A percentile compares a stretch with the other conserved stretches of the same genome.
phyloP scores from a whole-genome alignment of 2,329 filamentous ascomycete species.

The Berkeleyomyces rouxiae region DNA sequence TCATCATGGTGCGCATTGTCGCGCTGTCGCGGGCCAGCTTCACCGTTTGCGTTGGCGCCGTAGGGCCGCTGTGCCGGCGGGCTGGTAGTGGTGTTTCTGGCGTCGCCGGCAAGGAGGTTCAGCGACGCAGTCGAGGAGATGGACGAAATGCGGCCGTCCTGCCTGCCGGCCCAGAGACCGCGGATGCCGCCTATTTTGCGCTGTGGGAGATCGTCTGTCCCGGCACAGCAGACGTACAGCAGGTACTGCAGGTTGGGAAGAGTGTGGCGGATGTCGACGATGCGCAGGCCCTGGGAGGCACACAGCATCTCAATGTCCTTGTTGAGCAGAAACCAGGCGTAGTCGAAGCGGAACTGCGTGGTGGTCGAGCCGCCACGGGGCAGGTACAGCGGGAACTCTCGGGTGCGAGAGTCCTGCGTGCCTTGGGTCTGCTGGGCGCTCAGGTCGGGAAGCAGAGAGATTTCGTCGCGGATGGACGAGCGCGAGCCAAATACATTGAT shows the following conservation, averaged over 20 bases:
- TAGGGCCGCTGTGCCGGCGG: not conserved
- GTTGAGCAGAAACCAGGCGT: constrained; percentile 90
- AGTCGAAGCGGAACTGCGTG: constrained; percentile 83
- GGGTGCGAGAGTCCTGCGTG: constrained; percentile 28
- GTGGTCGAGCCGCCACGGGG: constrained; percentile 42
- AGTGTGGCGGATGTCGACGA: constrained; percentile 82
- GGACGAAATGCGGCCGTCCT: not conserved
- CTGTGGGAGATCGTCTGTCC: constrained; percentile 45
- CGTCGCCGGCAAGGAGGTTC: not conserved
- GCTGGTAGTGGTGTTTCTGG: not conserved
- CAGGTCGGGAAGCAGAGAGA: constrained; percentile 39
- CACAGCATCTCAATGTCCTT: constrained; percentile 71
- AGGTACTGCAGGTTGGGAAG: constrained; percentile 88
- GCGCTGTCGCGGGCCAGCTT: constrained; percentile 23
- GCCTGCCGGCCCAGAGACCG: constrained; percentile 34
- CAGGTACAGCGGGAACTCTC: constrained; percentile 66
- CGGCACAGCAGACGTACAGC: constrained; percentile 74
- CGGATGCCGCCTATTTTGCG: constrained; percentile 44
- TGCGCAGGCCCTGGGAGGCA: constrained; percentile 50
- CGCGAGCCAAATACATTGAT: constrained; percentile 56
- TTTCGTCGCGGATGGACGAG: constrained; percentile 59
- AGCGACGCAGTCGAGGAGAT: not conserved
- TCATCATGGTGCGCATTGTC: constrained; percentile 23
- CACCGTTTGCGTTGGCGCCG: constrained; percentile 28
- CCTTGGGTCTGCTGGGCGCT: constrained; percentile 10